Percentiles rank a stretch among this genome's conserved stretches.
phyloP scores from a whole-genome alignment of 495 filamentous ascomycete species.

The Terfezia claveryi region DNA sequence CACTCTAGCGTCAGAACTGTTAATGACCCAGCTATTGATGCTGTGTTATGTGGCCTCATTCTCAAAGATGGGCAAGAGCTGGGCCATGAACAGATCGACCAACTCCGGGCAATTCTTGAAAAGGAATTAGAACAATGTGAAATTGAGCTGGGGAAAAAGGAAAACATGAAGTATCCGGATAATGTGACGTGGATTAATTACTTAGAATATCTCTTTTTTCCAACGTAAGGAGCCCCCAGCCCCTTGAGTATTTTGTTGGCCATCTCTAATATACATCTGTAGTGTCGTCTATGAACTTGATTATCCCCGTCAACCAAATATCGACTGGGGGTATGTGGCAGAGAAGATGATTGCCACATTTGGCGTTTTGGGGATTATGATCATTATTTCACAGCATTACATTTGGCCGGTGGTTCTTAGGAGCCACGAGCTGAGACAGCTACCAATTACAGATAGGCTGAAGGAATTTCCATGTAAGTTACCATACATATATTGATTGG shows the following conservation, averaged over 20 bases:
- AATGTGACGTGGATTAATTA: slow-evolving; percentile 46
- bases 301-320: slow-evolving; percentile 44
- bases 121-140: slow-evolving; percentile 39
- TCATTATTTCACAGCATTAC: slow-evolving; percentile 32
- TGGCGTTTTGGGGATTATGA: slow-evolving; percentile 44
- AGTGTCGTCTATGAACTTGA: slow-evolving; percentile 50
- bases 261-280: not conserved
- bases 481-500: no score
- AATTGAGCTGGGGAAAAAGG: slow-evolving; percentile 30
- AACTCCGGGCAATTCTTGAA: slow-evolving; percentile 35
- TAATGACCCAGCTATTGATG: slow-evolving; percentile 12
- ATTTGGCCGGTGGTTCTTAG: slow-evolving; percentile 48
- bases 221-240: slow-evolving; percentile 24
- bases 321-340: slow-evolving; percentile 48
- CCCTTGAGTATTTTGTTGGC: no score
- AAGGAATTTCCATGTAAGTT: slow-evolving; percentile 36
- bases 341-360: slow-evolving; percentile 48
- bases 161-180: slow-evolving; percentile 33
- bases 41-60: slow-evolving; percentile 1
- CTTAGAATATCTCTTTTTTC: slow-evolving; percentile 47
- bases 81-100: slow-evolving; percentile 33
- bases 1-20: slow-evolving; percentile 18
- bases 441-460: slow-evolving; percentile 36
- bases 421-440: slow-evolving; percentile 40
- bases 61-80: slow-evolving; percentile 21